Evolutionary conservation across 2,329 filamentous ascomycete species (phyloP), one percentile per base, ranked within the genome.

Genomic region (Colletotrichum sp.): DNA sequence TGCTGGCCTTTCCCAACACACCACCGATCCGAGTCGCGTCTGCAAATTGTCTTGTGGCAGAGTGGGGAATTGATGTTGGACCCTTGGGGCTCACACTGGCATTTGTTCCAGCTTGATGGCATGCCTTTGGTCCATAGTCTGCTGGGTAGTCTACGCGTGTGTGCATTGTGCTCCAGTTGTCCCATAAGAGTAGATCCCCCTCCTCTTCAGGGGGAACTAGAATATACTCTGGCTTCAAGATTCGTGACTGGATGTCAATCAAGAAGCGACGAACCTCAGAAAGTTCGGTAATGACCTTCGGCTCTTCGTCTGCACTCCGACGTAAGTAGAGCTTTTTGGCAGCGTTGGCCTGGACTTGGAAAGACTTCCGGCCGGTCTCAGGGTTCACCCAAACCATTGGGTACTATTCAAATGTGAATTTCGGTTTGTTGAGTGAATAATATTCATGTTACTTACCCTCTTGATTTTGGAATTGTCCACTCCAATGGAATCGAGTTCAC

Each of bases 301-400:
- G 81, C 60, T 83, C 80, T 34, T 85, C 84, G 7, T 81, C 79
- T 0, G 78, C 76, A 3, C 79, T 81, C 0, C 81, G 81, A 15
- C 85, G 83, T 15, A 88, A 28, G 75, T 86, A 87, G 15, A 87
- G 80, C 49, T 83, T 85, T 34, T 84, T 81, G 18, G 82, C 85
- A 60, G 81, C 84, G 26, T 86, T 85, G 16, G 84, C 83, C 71
- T 88, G 86, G 24, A 88, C 86, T 79, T 85, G 83, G 76, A 88
- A 86, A 7, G 85, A 84, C 60, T 84, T 85, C 65, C 86, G 84
- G 9, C 84, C 83, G 0, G 85, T 84, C 4, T 82, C 80, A 0
- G 87, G 86, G 69, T 88, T 88, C 15, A 86, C 81, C 87, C 87
- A 88, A 3, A 88, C 87, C 83, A 88, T 85, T 1, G 87, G 87